Base-by-base conservation (phyloP, 768 basidiomycete species). In the Podaxis sp. region DNA sequence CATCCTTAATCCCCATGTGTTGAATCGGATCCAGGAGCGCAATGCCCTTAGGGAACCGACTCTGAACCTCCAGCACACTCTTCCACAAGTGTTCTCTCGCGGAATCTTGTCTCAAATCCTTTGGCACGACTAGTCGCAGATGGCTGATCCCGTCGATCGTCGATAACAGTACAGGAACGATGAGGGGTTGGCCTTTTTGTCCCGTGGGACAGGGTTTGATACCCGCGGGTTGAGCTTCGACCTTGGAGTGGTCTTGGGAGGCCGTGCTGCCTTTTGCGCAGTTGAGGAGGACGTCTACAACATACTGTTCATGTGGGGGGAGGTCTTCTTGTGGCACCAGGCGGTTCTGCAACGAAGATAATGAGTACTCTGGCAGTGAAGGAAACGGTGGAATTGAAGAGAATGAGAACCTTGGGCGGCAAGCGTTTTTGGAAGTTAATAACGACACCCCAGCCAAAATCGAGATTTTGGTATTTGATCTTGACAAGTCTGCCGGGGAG, bases 361-460 rank as follows among this genome's bases (percentile, higher is more conserved):
- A 8, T 46, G 17, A 46, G 15, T 17, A n/a, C 54, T 8, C 41
- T 17, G 58, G 10, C 1, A 50, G 24, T 24, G 22, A 30, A 30
- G 46, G 8, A 53, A 48, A 8, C 8, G 33, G 3, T 10, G 33
- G 33, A 10, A 33, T 33, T 40, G 59, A 11, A 38, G n/a, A 30
- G 51, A 24, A 33, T 44, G 38, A 77, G 24, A 65, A 88, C 93
- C 80, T 95, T 96, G 15, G 90, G 84, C n/a, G 88, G 85, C 22
- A 88, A 67, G 0, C 95, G 86, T 74, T 97, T 97, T 72, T 92
- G 89, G 70, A 88, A 98, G 72, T 95, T 96, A 70, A 98, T 84
- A 56, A 99, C 86, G 48, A 95, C 85, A 41, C 96, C 96, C 97
- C 97, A 99, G 10, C 96, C 96, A 74, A 96, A 99, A 75, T 99